A percentile compares a stretch with the other conserved stretches of the same genome.
These are phyloP conservation scores for Punica granatum DNA, from an alignment of 345 rosid species.

Conservation along the genomic window DNA sequence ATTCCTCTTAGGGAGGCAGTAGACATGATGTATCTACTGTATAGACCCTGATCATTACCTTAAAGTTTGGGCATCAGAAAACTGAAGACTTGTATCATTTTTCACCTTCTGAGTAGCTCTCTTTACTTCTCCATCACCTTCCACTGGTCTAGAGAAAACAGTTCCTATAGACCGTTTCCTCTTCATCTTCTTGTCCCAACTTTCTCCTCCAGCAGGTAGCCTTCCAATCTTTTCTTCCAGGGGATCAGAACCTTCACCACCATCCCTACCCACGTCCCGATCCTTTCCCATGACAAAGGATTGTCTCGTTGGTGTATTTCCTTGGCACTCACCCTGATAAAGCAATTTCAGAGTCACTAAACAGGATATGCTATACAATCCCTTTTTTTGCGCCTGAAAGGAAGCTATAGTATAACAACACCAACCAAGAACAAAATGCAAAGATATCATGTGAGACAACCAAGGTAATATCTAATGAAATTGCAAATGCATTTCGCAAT, in stretches of 20 bases:
- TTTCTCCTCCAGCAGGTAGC: constrained; percentile 51
- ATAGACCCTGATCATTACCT: constrained; percentile 24
- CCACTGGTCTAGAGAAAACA: constrained; percentile 31
- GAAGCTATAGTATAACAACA: background rate
- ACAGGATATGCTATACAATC: background rate
- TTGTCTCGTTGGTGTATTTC: constrained; percentile 25
- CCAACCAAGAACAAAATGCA: background rate
- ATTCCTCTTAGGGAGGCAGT: background rate
- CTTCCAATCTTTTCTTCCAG: constrained; percentile 41
- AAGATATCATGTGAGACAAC: no score
- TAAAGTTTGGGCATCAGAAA: constrained; percentile 30
- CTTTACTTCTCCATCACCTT: constrained; percentile 36
- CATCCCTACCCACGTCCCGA: constrained; percentile 34
- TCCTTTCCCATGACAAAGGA: constrained; percentile 31
- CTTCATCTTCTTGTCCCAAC: constrained; percentile 55
- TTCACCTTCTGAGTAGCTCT: constrained; percentile 26
- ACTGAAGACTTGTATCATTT: constrained; percentile 29
- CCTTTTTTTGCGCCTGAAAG: background rate
- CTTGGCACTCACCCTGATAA: constrained; percentile 35
- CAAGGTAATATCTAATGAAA: background rate
- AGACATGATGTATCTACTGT: background rate
- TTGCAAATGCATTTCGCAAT: background rate
- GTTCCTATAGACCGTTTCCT: constrained; percentile 43
- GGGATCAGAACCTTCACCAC: constrained; percentile 31
- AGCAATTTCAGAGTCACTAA: constrained; percentile 9